Percentiles rank a stretch among this genome's conserved stretches.
Conservation (phyloP, 768 basidiomycete genomes). For the Boletus barrowsii region DNA sequence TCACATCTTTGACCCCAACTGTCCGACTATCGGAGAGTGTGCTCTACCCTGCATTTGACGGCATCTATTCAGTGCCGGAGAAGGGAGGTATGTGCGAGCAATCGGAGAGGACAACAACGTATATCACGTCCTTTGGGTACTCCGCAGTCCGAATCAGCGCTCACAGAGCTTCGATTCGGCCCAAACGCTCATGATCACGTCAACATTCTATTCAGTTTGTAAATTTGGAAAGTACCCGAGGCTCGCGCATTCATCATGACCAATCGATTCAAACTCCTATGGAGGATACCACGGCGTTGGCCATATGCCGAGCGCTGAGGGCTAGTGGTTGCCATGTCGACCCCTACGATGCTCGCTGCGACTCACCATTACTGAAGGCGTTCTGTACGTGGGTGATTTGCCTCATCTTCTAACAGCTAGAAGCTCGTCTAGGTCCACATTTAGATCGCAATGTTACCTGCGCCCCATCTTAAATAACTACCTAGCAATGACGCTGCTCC, state of each 20-base stretch:
- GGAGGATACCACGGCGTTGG: not conserved
- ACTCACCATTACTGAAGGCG: not conserved
- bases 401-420: not conserved
- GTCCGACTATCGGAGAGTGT: slow-evolving; percentile 3
- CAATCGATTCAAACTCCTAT: not conserved
- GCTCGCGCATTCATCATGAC: not conserved
- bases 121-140: not conserved
- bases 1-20: not conserved
- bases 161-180: not conserved
- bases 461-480: not conserved
- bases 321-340: not conserved
- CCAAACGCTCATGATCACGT: not conserved
- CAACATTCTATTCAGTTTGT: not conserved
- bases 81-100: not conserved
- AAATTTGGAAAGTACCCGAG: slow-evolving; percentile 4
- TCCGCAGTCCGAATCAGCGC: slow-evolving; percentile 5
- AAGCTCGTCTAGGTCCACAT: not conserved
- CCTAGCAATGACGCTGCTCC: not conserved
- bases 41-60: not conserved
- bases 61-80: not conserved
- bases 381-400: not conserved
- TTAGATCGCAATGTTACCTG: not conserved
- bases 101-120: not conserved
- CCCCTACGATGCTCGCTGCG: not conserved
- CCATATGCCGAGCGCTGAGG: not conserved